Base-by-base conservation (phyloP, 2,329 filamentous ascomycete genomes). In the Aspergillus proliferans region DNA sequence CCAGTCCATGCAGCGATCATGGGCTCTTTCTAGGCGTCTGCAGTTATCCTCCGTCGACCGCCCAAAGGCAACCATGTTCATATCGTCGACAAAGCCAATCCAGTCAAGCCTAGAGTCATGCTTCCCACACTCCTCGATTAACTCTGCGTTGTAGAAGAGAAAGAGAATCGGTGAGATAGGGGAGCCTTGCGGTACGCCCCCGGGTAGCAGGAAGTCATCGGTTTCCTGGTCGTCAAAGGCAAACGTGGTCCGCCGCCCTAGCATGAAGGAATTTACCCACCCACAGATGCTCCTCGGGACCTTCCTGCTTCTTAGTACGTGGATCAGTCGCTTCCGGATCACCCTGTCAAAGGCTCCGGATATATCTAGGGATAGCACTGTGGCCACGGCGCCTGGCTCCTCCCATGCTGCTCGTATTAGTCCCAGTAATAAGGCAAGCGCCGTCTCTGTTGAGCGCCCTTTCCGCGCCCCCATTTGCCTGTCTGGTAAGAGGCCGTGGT, bases 111-210 rank as follows among this genome's bases (percentile, higher is more conserved):
- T 51, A 24, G 21, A 39, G n/a, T 24, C 24, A 4, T 26, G 12
- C n/a, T 12, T 10, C 9, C 26, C 34, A 33, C 45, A 52, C 22
- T 22, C n/a, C 38, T 62, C 54, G 7, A 64, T 47, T 0, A 64
- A 50, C 39, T 62, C 55, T 22, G 54, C 52, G 26, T 63, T 62
- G 28, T 61, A 65, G 47, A 64, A 52, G 9, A 63, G 52, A 46
- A 56, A 64, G 22, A 62, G 57, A 21, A 64, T 61, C 4, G 54
- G 61, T 1, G 55, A 63, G 1, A 62, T 22, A 8, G 52, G 54
- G 1, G 55, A 64, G 9, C 57, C 56, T 47, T 63, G 51, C 3
- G 55, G 57, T 6, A 62, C 59, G 7, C 59, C 55, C 4, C 50
- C 57, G 1, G 47, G 47, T 26, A 46, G 49, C 2, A 15, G 15